A percentile compares a stretch with the other conserved stretches of the same genome.
phyloP scores from a whole-genome alignment of 2,329 filamentous ascomycete species.

The Saccharata proteae region DNA sequence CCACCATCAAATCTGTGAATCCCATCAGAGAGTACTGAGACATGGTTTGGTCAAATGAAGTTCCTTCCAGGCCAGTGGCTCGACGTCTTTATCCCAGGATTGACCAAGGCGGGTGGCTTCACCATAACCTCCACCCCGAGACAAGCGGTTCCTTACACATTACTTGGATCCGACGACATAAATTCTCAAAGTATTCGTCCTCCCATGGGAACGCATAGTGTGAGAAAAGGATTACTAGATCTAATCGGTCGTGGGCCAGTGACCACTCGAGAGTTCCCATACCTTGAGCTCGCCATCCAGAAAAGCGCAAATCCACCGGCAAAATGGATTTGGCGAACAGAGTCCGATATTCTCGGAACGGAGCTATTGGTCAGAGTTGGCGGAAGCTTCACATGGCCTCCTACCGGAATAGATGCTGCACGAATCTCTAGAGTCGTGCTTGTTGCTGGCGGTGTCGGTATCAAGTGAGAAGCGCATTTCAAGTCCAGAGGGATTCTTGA shows the following conservation, averaged over 20 bases:
- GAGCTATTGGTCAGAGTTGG: conserved; percentile 59
- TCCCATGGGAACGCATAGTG: no score
- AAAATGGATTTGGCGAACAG: conserved; percentile 58
- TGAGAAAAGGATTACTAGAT: no score
- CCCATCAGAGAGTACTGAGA: no score
- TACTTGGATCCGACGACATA: conserved; percentile 10
- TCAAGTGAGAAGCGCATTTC: conserved; percentile 61
- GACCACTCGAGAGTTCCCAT: conserved; percentile 30
- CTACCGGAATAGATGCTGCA: conserved; percentile 31
- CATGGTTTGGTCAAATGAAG: conserved; percentile 32
- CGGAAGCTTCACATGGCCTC: conserved; percentile 72
- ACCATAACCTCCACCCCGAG: conserved; percentile 67
- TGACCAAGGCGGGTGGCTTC: conserved; percentile 68
- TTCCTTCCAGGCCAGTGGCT: conserved; percentile 83
- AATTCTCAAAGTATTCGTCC: no score
- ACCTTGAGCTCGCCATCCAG: conserved; percentile 71
- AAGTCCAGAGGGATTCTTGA: conserved; percentile 6
- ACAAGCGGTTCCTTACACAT: conserved; percentile 17
- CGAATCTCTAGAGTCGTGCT: conserved; percentile 54
- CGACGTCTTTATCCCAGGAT: conserved; percentile 62
- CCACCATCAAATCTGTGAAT: conserved; percentile 11
- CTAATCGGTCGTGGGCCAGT: no score
- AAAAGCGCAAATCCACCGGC: conserved; percentile 62
- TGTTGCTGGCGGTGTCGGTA: conserved; percentile 69
- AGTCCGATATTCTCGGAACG: conserved; percentile 43